Conservation (phyloP, 495 filamentous ascomycete genomes). For the Trichocladium uniseriatum region DNA sequence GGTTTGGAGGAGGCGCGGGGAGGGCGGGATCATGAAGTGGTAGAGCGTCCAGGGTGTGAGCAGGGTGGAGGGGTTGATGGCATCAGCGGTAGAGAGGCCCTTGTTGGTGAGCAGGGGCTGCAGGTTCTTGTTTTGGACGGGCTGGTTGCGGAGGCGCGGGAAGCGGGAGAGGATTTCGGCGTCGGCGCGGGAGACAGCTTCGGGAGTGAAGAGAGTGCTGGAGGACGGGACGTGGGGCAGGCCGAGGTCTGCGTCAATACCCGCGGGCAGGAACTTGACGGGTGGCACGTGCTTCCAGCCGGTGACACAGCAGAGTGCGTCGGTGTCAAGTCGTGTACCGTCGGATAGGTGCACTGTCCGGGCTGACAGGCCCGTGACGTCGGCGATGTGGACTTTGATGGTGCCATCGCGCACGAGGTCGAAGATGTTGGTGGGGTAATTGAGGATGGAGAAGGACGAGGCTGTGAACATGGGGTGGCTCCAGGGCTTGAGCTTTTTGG, state of each 20-base stretch:
- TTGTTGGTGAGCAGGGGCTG: conserved; percentile 35
- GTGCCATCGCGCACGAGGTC: conserved; percentile 49
- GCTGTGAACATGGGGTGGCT: conserved; percentile 54
- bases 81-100: conserved; percentile 26
- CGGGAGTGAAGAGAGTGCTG: conserved; percentile 22
- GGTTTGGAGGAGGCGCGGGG: conserved; percentile 37
- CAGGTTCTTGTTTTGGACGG: conserved; percentile 34
- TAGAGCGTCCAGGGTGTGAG: conserved; percentile 45
- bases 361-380: conserved; percentile 44
- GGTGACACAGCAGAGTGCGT: conserved; percentile 59
- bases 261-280: conserved; percentile 54
- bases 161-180: conserved; percentile 56
- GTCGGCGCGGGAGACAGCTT: conserved; percentile 41
- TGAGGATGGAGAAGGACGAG: conserved; percentile 54
- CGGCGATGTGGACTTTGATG: conserved; percentile 52
- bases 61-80: conserved; percentile 25
- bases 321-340: conserved; percentile 46
- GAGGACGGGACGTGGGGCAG: conserved; percentile 29
- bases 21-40: conserved; percentile 62
- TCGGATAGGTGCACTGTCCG: conserved; percentile 47
- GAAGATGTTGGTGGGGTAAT: conserved; percentile 59
- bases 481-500: conserved; percentile 56
- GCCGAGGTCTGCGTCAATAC: conserved; percentile 38
- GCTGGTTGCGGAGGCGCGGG: conserved; percentile 49
- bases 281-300: conserved; percentile 58